Conservation (phyloP, 2,329 filamentous ascomycete species). For the Dothidotthia symphoricarpi region DNA sequence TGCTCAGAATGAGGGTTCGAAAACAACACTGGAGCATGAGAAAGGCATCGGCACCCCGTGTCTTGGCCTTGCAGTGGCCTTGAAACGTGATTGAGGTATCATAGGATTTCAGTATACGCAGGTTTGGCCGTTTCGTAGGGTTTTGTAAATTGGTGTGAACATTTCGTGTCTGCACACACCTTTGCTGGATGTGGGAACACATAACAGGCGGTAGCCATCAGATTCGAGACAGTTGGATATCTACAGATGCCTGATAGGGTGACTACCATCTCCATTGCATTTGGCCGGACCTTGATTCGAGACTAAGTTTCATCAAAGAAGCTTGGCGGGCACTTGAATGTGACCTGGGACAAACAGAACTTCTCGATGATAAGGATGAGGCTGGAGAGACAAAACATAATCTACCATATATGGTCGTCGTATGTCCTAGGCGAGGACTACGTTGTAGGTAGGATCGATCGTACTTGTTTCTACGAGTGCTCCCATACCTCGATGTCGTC, state of each 20-base stretch:
- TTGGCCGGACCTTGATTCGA: conserved; percentile 4
- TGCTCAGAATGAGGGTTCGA: conserved; percentile 18
- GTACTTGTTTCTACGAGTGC: too few species aligned
- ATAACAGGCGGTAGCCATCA: too few species aligned
- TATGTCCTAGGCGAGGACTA: too few species aligned
- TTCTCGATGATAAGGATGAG: conserved; percentile 12
- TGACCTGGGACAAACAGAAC: conserved; percentile 22
- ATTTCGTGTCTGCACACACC: too few species aligned
- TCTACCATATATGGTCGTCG: too few species aligned
- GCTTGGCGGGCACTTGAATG: conserved; percentile 28
- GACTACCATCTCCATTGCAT: neutral
- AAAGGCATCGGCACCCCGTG: conserved; percentile 11
- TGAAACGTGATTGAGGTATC: conserved; percentile 29
- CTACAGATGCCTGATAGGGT: too few species aligned
- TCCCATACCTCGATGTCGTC: too few species aligned
- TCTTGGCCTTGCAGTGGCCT: conserved; percentile 5
- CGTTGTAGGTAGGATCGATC: too few species aligned
- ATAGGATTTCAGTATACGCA: conserved; percentile 16
- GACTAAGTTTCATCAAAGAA: conserved; percentile 6
- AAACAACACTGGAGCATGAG: conserved; percentile 11
- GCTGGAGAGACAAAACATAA: too few species aligned
- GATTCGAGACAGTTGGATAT: too few species aligned
- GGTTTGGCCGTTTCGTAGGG: conserved; percentile 18
- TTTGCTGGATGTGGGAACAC: too few species aligned
- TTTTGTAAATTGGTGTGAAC: conserved; percentile 7